phyloP scores from a whole-genome alignment of 2,329 filamentous ascomycete genomes.

The Fusarium odoratissimum region DNA sequence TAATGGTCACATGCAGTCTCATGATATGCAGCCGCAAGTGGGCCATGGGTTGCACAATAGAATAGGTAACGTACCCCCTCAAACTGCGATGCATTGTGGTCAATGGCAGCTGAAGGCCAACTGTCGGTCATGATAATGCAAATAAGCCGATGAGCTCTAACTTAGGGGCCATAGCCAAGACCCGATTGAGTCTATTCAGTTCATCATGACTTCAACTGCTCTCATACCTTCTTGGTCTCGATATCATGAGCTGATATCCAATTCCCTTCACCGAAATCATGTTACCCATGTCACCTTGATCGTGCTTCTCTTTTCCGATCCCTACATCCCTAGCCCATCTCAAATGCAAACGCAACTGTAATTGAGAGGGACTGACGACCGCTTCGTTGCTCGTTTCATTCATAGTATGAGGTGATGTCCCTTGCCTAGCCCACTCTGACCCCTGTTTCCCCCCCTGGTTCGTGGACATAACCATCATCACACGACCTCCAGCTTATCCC shows the following conservation, averaged over 20 bases:
- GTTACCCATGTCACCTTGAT: neutral
- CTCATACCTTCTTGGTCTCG: neutral
- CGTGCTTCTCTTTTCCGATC: neutral
- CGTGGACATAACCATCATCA: slow-evolving; percentile 24
- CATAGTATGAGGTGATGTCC: slow-evolving; percentile 25
- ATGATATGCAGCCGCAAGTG: slow-evolving; percentile 27
- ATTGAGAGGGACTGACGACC: neutral
- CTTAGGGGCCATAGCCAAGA: neutral
- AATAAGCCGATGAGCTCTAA: neutral
- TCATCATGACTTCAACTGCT: slow-evolving; percentile 16
- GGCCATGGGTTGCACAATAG: neutral
- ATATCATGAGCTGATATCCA: slow-evolving; percentile 4
- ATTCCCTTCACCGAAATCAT: slow-evolving; percentile 7
- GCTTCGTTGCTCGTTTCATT: slow-evolving; percentile 6
- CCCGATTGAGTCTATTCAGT: neutral
- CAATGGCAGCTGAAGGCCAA: neutral
- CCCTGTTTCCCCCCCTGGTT: slow-evolving; percentile 30
- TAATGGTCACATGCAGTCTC: slow-evolving; percentile 10
- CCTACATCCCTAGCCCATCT: neutral
- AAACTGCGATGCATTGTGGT: neutral
- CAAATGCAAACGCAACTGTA: neutral
- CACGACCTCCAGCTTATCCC: slow-evolving; percentile 36
- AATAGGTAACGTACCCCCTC: neutral
- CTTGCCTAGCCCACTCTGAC: slow-evolving; percentile 4
- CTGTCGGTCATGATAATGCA: neutral